Conservation (phyloP, 176 grass and related monocot genomes). For the Juncus effusus region DNA sequence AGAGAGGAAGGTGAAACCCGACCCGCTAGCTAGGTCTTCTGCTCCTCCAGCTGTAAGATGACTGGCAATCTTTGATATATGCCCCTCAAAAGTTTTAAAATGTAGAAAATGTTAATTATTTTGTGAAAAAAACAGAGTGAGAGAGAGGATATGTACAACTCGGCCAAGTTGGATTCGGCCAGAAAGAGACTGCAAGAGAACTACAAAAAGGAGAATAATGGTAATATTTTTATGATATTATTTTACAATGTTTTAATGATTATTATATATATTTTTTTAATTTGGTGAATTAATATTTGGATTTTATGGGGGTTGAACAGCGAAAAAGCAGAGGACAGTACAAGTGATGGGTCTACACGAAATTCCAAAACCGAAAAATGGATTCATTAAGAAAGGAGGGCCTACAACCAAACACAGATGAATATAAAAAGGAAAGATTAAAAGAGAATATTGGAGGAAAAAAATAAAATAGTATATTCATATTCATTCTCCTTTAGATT, state of each 20-base stretch:
- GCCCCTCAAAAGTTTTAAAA: not conserved
- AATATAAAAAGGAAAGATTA: not conserved
- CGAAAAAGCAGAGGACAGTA: slow-evolving; percentile 72
- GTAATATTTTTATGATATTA: slow-evolving; percentile 6
- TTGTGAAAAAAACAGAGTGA: slow-evolving; percentile 34
- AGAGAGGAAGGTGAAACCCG: not conserved
- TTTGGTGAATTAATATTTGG: not conserved
- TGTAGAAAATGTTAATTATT: not conserved
- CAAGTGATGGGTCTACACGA: slow-evolving; percentile 82
- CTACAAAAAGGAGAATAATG: slow-evolving; percentile 78
- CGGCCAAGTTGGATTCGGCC: slow-evolving; percentile 52
- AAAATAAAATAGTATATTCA: too few relatives aligned
- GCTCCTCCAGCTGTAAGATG: slow-evolving; percentile 35
- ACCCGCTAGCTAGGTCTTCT: slow-evolving; percentile 35
- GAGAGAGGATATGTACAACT: slow-evolving; percentile 36
- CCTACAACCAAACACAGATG: slow-evolving; percentile 46
- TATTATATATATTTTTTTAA: not conserved
- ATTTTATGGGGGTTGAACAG: slow-evolving; percentile 19
- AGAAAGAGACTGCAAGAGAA: slow-evolving; percentile 82
- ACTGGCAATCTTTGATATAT: not conserved
- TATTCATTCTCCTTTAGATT: too few relatives aligned
- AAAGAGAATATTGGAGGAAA: too few relatives aligned
- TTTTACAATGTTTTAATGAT: not conserved
- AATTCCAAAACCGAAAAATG: slow-evolving; percentile 61
- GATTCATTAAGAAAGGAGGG: slow-evolving; percentile 44